These are phyloP conservation scores for Brettanomyces naardenensis DNA, from an alignment of 805 yeast genomes.

Conservation along the genomic window DNA sequence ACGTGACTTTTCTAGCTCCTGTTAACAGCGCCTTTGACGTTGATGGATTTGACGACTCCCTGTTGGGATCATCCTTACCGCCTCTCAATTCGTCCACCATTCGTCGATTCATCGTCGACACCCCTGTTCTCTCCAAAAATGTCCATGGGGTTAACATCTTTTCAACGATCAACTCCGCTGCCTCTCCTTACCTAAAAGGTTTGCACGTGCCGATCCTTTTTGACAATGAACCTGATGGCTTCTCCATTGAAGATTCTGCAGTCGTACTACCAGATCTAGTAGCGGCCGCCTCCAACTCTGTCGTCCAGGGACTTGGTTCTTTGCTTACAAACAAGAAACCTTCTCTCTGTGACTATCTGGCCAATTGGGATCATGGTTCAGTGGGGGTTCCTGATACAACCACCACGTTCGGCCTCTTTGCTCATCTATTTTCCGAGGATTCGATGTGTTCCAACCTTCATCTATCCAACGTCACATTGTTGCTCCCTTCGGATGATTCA, in stretches of 20 bases:
- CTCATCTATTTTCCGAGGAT: conserved; percentile 10
- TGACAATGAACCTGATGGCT: conserved; percentile 21
- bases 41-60: conserved; percentile 2
- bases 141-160: conserved; percentile 22
- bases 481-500: conserved; percentile 40
- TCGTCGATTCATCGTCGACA: conserved; percentile 28
- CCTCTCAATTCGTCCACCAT: conserved; percentile 11
- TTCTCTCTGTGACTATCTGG: conserved; percentile 30
- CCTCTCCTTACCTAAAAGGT: conserved; percentile 13
- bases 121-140: conserved; percentile 22
- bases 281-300: conserved; percentile 58
- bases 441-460: conserved; percentile 14
- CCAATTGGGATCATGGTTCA: too few species aligned
- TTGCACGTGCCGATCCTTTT: conserved; percentile 26
- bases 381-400: conserved; percentile 11
- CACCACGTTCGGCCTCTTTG: conserved; percentile 12
- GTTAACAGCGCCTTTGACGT: conserved; percentile 61
- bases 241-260: conserved; percentile 33
- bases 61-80: conserved; percentile 3
- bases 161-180: conserved; percentile 16
- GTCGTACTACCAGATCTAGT: conserved; percentile 49
- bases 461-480: conserved; percentile 31
- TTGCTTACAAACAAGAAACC: conserved; percentile 30
- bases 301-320: conserved; percentile 55
- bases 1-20: conserved; percentile 75